phyloP scores from a whole-genome alignment of 208 protist species.

The Trypanosoma grayi region DNA sequence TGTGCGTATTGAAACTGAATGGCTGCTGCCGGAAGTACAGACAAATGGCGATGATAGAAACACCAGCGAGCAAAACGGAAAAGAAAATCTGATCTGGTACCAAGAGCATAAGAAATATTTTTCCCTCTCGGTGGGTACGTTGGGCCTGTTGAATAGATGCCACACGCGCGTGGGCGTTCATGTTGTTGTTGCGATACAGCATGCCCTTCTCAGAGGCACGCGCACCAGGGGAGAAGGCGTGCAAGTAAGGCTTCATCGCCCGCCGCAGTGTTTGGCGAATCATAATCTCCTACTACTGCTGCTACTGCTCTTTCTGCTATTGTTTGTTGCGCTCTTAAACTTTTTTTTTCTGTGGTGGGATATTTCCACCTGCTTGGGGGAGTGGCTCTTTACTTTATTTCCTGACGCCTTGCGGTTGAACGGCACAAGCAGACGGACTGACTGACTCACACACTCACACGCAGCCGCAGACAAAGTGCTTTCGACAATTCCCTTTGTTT shows the following conservation, averaged over 20 bases:
- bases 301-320: not conserved
- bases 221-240: conserved; percentile 78
- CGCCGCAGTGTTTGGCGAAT: conserved; percentile 37
- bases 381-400: too few species aligned
- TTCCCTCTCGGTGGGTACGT: conserved; percentile 47
- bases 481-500: conserved; percentile 3
- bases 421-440: too few species aligned
- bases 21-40: conserved; percentile 42
- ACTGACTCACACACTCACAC: too few species aligned
- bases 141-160: conserved; percentile 64
- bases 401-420: too few species aligned
- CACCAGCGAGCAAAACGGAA: conserved; percentile 11
- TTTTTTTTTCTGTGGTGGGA: conserved; percentile 8
- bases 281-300: too few species aligned
- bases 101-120: conserved; percentile 54
- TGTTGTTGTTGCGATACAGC: conserved; percentile 88
- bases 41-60: conserved; percentile 19
- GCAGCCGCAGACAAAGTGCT: too few species aligned
- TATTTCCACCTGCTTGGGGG: too few species aligned
- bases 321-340: not conserved
- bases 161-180: conserved; percentile 76
- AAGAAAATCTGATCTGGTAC: conserved; percentile 76
- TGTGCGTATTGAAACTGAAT: conserved; percentile 46
- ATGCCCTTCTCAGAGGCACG: conserved; percentile 80
- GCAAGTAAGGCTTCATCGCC: conserved; percentile 76